These are phyloP conservation scores for Lachnellula arida DNA, from an alignment of 2,329 filamentous ascomycete genomes.

Conservation along the genomic window DNA sequence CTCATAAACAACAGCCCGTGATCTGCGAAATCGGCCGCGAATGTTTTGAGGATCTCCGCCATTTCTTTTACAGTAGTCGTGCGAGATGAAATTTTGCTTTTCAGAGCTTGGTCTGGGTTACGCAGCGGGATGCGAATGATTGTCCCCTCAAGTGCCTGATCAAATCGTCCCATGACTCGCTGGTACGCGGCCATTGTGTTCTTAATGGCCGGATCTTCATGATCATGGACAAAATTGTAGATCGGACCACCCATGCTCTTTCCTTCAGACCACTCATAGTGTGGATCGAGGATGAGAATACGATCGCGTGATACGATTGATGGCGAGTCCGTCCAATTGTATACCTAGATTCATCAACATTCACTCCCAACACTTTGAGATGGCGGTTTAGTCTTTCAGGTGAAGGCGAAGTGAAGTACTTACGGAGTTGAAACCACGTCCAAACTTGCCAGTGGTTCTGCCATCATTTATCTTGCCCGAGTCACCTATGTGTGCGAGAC, in stretches of 20 bases:
- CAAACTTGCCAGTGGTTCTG: constrained; percentile 34
- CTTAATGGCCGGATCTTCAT: constrained; percentile 20
- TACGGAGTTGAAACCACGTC: constrained; percentile 35
- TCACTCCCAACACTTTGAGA: neutral
- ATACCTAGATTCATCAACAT: constrained; percentile 20
- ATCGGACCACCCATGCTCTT: constrained; percentile 16
- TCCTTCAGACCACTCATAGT: constrained; percentile 30
- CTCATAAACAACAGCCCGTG: constrained; percentile 32
- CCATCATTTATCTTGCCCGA: constrained; percentile 30
- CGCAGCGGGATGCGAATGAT: constrained; percentile 34
- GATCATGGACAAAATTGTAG: constrained; percentile 30
- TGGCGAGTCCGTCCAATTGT: constrained; percentile 37
- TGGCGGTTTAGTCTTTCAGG: neutral
- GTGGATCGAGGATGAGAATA: constrained; percentile 33
- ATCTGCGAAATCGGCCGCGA: constrained; percentile 26
- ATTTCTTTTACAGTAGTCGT: constrained; percentile 25
- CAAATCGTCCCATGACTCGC: constrained; percentile 17
- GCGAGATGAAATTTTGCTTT: constrained; percentile 29
- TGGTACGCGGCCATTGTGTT: constrained; percentile 32
- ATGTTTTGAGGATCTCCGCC: constrained; percentile 25
- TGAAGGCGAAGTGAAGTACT: neutral
- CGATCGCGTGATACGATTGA: constrained; percentile 31
- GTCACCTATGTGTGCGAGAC: constrained; percentile 30
- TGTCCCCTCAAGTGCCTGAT: constrained; percentile 26
- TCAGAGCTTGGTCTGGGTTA: constrained; percentile 21